Evolutionary conservation across 768 basidiomycete genomes (phyloP), one percentile per base, ranked within the genome.

Genomic region (Lactarius sp.): DNA sequence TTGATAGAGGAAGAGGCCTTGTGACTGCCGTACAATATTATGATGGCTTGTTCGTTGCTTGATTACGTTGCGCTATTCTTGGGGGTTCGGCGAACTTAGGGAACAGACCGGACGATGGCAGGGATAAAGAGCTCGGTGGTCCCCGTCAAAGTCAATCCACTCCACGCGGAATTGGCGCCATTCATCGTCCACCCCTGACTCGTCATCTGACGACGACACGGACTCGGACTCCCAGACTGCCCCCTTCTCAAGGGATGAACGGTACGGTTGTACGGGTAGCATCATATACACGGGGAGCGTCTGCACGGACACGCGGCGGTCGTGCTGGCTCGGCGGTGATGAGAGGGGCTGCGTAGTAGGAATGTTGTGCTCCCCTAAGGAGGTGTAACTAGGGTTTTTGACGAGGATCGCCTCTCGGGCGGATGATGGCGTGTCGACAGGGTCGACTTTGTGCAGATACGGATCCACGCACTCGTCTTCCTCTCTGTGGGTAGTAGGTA

Each of bases 101-200:
- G 52, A n/a, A 50, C 22, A 13, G 33, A 52, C 31, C 4, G 31
- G 22, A 33, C 39, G 22, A 8, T 22, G 41, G 34, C 31, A 22
- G 22, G 22, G 22, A 22, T 2, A 22, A 22, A 22, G 22, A 20
- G 18, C 20, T 62, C 27, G 52, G 41, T 8, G 37, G 6, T 51
- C 34, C 1, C 7, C 42, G 16, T 54, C 47, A 42, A 64, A 64
- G 55, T 64, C 56, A n/a, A 64, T 66, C 65, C 62, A 64, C 14
- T 64, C 65, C 18, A 64, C 65, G 20, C 58, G 65, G 53, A 66
- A 66, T 41, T 58, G 62, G 52, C 56, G 54, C 65, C 62, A 64
- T 22, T 51, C 59, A 22, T 61, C 22, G 22, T 22, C 22, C 22
- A 2, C 22, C 22, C 22, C 22, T 22, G 22, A 22, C 22, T 22